A percentile compares a stretch with the other conserved stretches of the same genome.
These are phyloP conservation scores for Prunus yedoensis DNA, from an alignment of 331 rosid genomes.

Conservation along the genomic window DNA sequence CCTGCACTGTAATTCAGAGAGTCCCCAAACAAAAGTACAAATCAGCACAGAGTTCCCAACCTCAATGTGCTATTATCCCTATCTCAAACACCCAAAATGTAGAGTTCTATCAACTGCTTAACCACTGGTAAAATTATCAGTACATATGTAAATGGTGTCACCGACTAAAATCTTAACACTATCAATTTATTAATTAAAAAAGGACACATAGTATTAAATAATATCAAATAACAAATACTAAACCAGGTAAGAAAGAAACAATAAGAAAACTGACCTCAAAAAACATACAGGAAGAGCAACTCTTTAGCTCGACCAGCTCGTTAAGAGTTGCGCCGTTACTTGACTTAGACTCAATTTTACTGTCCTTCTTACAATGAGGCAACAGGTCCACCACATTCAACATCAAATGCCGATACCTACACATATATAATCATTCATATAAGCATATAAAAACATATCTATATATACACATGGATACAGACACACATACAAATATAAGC, in stretches of 20 bases:
- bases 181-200: neutral
- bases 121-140: neutral
- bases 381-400: slow-evolving; percentile 82
- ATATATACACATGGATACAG: neutral
- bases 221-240: neutral
- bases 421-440: neutral
- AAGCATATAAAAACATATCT: neutral
- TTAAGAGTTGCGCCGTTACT: slow-evolving; percentile 74
- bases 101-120: neutral
- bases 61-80: neutral
- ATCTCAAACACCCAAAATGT: neutral
- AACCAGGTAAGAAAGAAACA: neutral
- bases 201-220: neutral
- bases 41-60: slow-evolving; percentile 8
- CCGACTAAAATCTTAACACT: neutral
- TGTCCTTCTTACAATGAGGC: slow-evolving; percentile 96
- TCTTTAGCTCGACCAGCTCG: slow-evolving; percentile 76
- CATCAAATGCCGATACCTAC: slow-evolving; percentile 97
- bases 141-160: neutral
- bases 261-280: slow-evolving; percentile 59
- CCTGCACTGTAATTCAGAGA: slow-evolving; percentile 47
- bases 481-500: neutral
- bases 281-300: slow-evolving; percentile 76
- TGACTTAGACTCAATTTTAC: slow-evolving; percentile 70
- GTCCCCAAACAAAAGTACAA: neutral